These are phyloP conservation scores for Scheffersomyces lignosus DNA, from an alignment of 805 yeast species.

Conservation along the genomic window DNA sequence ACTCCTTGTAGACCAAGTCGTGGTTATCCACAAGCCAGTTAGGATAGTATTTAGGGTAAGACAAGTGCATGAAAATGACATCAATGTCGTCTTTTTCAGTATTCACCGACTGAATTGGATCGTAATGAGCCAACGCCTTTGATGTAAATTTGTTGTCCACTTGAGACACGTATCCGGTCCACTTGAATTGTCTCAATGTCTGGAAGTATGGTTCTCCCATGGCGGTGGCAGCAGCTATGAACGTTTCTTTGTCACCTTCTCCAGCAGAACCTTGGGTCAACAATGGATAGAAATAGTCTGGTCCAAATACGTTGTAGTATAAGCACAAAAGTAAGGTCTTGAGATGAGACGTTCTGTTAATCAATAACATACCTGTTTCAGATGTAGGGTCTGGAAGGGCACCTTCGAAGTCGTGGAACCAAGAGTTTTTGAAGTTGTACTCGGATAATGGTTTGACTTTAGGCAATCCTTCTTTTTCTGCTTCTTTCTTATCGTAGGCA, in stretches of 20 bases:
- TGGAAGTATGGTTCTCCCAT: slow-evolving; percentile 53
- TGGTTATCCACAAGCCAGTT: slow-evolving; percentile 29
- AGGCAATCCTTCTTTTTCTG: slow-evolving; percentile 33
- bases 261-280: slow-evolving; percentile 75
- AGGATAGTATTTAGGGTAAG: slow-evolving; percentile 54
- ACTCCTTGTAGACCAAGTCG: slow-evolving; percentile 33
- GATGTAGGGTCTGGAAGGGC: slow-evolving; percentile 66
- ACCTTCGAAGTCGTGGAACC: slow-evolving; percentile 62
- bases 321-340: slow-evolving; percentile 57
- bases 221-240: slow-evolving; percentile 64
- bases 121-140: slow-evolving; percentile 39
- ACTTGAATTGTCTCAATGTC: slow-evolving; percentile 43
- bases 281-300: slow-evolving; percentile 63
- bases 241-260: slow-evolving; percentile 81
- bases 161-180: slow-evolving; percentile 39
- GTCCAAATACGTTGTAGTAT: slow-evolving; percentile 68
- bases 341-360: slow-evolving; percentile 60
- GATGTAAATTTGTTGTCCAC: slow-evolving; percentile 15
- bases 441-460: slow-evolving; percentile 15
- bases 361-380: slow-evolving; percentile 69
- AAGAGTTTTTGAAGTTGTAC: slow-evolving; percentile 29
- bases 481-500: slow-evolving; percentile 32
- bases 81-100: slow-evolving; percentile 14
- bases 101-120: slow-evolving; percentile 29
- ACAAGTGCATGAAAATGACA: slow-evolving; percentile 54